Conservation (phyloP, 345 rosid species). For the Rhizophora apiculata region DNA sequence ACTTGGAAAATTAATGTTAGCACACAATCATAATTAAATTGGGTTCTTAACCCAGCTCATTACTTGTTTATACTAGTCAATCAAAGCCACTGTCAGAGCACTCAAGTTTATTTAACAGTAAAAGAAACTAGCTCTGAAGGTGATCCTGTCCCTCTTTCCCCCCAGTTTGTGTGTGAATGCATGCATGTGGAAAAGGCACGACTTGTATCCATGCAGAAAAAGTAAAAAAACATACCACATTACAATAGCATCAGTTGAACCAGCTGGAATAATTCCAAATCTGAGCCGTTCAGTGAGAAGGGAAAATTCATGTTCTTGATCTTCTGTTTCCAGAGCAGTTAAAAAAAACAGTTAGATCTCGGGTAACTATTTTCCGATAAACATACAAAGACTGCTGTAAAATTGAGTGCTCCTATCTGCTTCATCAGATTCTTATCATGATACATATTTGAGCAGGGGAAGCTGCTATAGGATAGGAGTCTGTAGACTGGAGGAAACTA, state of each 20-base stretch:
- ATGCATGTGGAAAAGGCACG: not conserved
- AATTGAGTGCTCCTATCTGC: not conserved
- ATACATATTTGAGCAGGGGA: constrained; percentile 1
- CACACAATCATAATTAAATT: no score
- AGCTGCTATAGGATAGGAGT: constrained; percentile 4
- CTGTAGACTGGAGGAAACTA: constrained; percentile 18
- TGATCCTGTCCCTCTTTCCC: not conserved
- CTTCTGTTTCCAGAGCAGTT: constrained; percentile 33
- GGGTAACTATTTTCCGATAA: constrained; percentile 5
- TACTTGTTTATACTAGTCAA: not conserved
- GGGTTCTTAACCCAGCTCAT: not conserved
- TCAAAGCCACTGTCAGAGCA: not conserved
- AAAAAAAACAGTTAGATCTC: constrained; percentile 12
- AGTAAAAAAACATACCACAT: constrained; percentile 51
- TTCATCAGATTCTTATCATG: not conserved
- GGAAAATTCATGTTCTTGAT: constrained; percentile 39
- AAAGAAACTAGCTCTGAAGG: not conserved
- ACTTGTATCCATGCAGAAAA: not conserved
- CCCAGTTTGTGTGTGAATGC: not conserved
- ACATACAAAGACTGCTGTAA: not conserved
- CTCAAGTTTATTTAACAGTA: not conserved
- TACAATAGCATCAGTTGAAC: constrained; percentile 89
- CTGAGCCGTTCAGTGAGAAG: constrained; percentile 48
- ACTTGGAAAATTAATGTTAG: no score
- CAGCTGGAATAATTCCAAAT: constrained; percentile 89